These are phyloP conservation scores for Lachnellula cervina DNA, from an alignment of 2,329 filamentous ascomycete genomes.

Conservation along the genomic window DNA sequence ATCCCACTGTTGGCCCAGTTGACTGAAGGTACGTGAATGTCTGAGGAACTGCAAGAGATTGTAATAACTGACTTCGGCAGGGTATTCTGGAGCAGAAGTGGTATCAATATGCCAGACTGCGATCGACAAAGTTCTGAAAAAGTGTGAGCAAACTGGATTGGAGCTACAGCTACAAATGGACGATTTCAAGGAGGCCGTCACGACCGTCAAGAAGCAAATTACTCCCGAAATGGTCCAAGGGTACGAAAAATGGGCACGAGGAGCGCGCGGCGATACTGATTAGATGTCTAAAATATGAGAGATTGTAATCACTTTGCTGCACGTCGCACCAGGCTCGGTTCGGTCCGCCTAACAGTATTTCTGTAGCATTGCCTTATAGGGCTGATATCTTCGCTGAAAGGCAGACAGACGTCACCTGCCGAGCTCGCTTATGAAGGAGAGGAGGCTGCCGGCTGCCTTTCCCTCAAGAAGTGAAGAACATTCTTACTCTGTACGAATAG, in stretches of 20 bases:
- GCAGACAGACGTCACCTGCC: too few species aligned
- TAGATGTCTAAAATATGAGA: slow-evolving; percentile 1
- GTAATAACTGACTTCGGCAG: too few species aligned
- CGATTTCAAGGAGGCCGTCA: slow-evolving; percentile 42
- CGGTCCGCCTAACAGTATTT: too few species aligned
- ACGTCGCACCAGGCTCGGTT: too few species aligned
- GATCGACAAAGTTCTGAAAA: slow-evolving; percentile 46
- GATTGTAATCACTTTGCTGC: neutral
- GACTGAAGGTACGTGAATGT: slow-evolving; percentile 52
- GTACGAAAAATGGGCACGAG: slow-evolving; percentile 52
- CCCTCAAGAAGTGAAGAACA: too few species aligned
- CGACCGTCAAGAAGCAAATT: slow-evolving; percentile 50
- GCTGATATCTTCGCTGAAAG: too few species aligned
- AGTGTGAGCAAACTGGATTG: slow-evolving; percentile 38
- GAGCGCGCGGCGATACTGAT: slow-evolving; percentile 17
- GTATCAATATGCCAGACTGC: slow-evolving; percentile 52
- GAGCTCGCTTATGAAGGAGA: too few species aligned
- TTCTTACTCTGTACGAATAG: too few species aligned
- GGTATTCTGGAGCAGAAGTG: slow-evolving; percentile 80
- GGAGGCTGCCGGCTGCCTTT: too few species aligned
- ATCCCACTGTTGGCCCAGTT: slow-evolving; percentile 54
- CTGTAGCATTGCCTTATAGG: too few species aligned
- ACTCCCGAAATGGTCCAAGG: slow-evolving; percentile 52
- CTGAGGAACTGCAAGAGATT: too few species aligned
- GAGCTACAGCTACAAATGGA: slow-evolving; percentile 40